Percentiles rank a stretch among this genome's conserved stretches.
Evolutionary conservation across 2,329 filamentous ascomycete species (phyloP).

Genomic region (Pseudopyrenochaeta lycopersici): DNA sequence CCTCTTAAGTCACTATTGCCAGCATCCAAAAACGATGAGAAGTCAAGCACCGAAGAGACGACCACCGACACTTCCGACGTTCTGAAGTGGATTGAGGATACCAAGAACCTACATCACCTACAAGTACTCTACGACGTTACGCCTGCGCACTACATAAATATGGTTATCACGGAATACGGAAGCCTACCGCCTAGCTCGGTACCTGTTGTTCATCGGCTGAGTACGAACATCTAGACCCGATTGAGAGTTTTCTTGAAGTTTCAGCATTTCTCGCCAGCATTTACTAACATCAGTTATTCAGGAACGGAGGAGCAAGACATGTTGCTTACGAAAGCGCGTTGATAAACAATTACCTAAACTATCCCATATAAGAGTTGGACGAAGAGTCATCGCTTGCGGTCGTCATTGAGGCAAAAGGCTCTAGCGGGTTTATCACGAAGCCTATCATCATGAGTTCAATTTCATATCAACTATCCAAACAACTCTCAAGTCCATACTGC

Average conservation of each 20-base stretch:
- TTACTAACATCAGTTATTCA: conserved; percentile 16
- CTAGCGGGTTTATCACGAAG: too few relatives aligned
- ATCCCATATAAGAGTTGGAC: background rate
- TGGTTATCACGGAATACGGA: conserved; percentile 91
- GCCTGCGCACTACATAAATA: conserved; percentile 82
- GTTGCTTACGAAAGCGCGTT: conserved; percentile 5
- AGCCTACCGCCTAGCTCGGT: conserved; percentile 87
- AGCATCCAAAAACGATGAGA: conserved; percentile 34
- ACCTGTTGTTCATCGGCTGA: conserved; percentile 73
- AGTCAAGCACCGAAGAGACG: conserved; percentile 24
- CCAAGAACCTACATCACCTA: conserved; percentile 64
- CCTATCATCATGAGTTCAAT: too few relatives aligned
- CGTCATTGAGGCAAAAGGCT: background rate
- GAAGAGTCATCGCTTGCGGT: background rate
- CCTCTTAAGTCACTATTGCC: conserved; percentile 40
- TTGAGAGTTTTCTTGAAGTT: conserved; percentile 15
- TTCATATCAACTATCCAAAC: too few relatives aligned
- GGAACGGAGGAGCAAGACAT: conserved; percentile 20
- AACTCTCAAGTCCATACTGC: too few relatives aligned
- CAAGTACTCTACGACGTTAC: conserved; percentile 94
- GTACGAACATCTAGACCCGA: conserved; percentile 45
- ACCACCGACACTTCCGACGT: conserved; percentile 39
- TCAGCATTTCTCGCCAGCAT: background rate
- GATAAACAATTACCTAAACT: background rate
- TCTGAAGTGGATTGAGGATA: conserved; percentile 48